Evolutionary conservation across 2,329 filamentous ascomycete species (phyloP), one percentile per base, ranked within the genome.

Genomic region (Exophiala oligosperma): DNA sequence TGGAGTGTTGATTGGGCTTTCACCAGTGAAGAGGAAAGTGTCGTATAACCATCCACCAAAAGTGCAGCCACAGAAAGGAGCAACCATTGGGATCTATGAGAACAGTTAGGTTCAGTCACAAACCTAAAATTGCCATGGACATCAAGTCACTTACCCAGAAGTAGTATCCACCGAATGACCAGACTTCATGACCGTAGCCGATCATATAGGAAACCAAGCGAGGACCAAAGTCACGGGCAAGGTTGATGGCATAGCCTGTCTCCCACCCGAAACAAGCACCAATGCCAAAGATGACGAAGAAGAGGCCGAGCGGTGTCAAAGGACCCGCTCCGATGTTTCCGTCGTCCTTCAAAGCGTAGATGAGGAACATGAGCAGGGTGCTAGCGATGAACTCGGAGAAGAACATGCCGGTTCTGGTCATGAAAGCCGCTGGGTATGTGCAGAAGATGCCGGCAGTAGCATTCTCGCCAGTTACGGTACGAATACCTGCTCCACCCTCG

Each of bases 221-320:
- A 8, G 87, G 87, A 0, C 86, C 86, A 68, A 91, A 88, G 63
- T 91, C 88, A 71, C 88, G 80, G 37, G 87, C 88, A 43, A 89
- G 72, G 67, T 91, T 91, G 64, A 90, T 89, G 14, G 87, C 88
- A 72, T 89, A 91, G 38, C 88, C 87, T 1, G 88, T 91, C 71
- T 91, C 83, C 86, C 86, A 90, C 5, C 88, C 88, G 66, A 89
- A 90, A 68, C 85, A 88, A 29, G 85, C 84, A 21, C 87, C 87
- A 24, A 91, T 84, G 11, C 86, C 88, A 68, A 90, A 90, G 61
- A 91, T 85, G 49, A 90, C 76, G 72, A 90, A 90, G 73, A 90
- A 88, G 4, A 90, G 73, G 6, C 77, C 82, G 1, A 91, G 73
- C 0, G 87, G 85, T 57, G 83, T 78, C 24, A 85, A 64, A 1